Percentiles rank a stretch among this genome's conserved stretches.
phyloP scores from a whole-genome alignment of 208 protist species.

The Crithidia acanthocephali region DNA sequence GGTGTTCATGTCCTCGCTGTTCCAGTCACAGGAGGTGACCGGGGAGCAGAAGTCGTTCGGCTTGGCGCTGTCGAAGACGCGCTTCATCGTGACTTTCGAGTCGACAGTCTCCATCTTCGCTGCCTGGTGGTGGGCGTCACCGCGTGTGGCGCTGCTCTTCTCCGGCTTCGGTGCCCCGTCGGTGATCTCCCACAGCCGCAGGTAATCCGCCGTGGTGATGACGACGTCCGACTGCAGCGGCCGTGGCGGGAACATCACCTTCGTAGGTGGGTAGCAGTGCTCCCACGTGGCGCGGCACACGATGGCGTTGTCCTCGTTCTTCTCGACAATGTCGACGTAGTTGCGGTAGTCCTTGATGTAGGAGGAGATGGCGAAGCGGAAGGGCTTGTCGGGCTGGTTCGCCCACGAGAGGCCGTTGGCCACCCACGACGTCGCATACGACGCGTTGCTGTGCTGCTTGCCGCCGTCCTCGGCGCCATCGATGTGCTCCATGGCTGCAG shows the following conservation, averaged over 20 bases:
- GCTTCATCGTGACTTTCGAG: constrained; percentile 91
- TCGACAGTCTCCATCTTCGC: constrained; percentile 47
- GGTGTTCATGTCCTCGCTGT: constrained; percentile 94
- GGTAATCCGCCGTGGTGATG: constrained; percentile 98
- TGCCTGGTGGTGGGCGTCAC: constrained; percentile 23
- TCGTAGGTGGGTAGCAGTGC: constrained; percentile 97
- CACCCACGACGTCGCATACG: constrained; percentile 95
- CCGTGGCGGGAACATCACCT: constrained; percentile 96
- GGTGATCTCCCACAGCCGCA: constrained; percentile 97
- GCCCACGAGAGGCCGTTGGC: constrained; percentile 96
- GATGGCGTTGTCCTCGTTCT: constrained; percentile 65
- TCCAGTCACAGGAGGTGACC: constrained; percentile 99
- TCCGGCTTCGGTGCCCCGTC: constrained; percentile 28
- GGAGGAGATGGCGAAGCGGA: constrained; percentile 94
- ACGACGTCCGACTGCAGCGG: constrained; percentile 89
- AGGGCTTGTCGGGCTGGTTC: constrained; percentile 39
- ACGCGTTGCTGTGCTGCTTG: constrained; percentile 52
- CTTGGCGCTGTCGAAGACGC: constrained; percentile 80
- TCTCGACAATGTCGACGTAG: constrained; percentile 93
- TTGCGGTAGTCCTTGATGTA: constrained; percentile 98
- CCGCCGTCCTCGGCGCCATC: constrained; percentile 15
- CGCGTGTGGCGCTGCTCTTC: constrained; percentile 2
- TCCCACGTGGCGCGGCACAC: constrained; percentile 91
- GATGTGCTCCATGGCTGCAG: constrained; percentile 11
- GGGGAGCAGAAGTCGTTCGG: constrained; percentile 98